Evolutionary conservation across 345 rosid genomes (phyloP).

Genomic region (Aethionema arabicum): DNA sequence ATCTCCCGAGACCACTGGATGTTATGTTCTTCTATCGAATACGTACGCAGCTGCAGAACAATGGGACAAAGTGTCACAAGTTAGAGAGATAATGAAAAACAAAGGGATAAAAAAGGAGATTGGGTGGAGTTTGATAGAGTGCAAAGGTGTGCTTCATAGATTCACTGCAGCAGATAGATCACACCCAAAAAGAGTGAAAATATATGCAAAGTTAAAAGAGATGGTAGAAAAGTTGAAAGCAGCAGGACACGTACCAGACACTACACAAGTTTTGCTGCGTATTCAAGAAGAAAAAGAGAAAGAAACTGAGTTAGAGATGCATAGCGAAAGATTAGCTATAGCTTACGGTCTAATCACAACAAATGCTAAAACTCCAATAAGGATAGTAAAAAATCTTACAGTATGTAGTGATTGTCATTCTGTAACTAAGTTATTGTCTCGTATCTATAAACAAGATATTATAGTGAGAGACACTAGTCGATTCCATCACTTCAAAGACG

Average conservation of each 20-base stretch:
- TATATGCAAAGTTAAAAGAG: slow-evolving; percentile 46
- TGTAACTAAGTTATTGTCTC: slow-evolving; percentile 47
- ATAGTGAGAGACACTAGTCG: slow-evolving; percentile 57
- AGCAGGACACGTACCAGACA: slow-evolving; percentile 50
- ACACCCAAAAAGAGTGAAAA: slow-evolving; percentile 39
- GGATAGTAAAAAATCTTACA: slow-evolving; percentile 51
- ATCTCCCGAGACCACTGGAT: slow-evolving; percentile 54
- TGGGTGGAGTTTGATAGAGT: slow-evolving; percentile 53
- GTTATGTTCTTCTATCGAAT: slow-evolving; percentile 60
- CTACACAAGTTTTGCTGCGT: slow-evolving; percentile 45
- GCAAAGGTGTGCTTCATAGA: slow-evolving; percentile 40
- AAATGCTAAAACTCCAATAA: slow-evolving; percentile 39
- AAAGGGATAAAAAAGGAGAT: slow-evolving; percentile 48
- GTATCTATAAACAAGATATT: slow-evolving; percentile 45
- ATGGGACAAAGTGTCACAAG: slow-evolving; percentile 52
- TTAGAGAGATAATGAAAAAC: slow-evolving; percentile 53
- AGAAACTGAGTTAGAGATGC: slow-evolving; percentile 41
- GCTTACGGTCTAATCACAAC: slow-evolving; percentile 48
- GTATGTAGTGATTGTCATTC: slow-evolving; percentile 58
- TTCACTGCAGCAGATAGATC: slow-evolving; percentile 51
- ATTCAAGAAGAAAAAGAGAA: slow-evolving; percentile 40
- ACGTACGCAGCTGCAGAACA: slow-evolving; percentile 63
- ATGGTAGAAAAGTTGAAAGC: slow-evolving; percentile 45
- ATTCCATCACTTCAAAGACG: slow-evolving; percentile 56
- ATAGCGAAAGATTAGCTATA: slow-evolving; percentile 62